These are phyloP conservation scores for Hyphodiscus hymeniophilus DNA, from an alignment of 495 filamentous ascomycete genomes.

Conservation along the genomic window DNA sequence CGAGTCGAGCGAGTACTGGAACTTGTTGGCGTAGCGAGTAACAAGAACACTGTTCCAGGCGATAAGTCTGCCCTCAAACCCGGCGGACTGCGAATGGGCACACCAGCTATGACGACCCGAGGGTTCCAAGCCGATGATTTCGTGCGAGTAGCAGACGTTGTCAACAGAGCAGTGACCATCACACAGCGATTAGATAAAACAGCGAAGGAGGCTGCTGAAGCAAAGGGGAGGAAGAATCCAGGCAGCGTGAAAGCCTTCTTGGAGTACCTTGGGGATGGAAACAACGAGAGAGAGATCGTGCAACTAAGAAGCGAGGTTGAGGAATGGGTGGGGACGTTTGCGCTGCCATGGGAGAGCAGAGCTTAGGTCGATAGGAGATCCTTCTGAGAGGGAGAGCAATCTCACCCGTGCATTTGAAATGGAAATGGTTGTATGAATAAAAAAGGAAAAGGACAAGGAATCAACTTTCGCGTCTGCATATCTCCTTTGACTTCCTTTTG, in stretches of 20 bases:
- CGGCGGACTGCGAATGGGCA: conserved; percentile 84
- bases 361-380: neutral
- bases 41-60: conserved; percentile 98
- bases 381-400: too few relatives aligned
- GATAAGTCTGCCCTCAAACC: conserved; percentile 90
- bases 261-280: conserved; percentile 73
- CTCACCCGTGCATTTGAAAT: too few relatives aligned
- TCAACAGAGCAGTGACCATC: conserved; percentile 84
- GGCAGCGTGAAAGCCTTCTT: conserved; percentile 76
- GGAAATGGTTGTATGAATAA: too few relatives aligned
- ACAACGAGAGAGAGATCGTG: conserved; percentile 77
- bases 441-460: too few relatives aligned
- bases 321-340: conserved; percentile 92
- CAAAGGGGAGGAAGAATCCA: conserved; percentile 72
- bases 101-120: conserved; percentile 94
- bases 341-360: conserved; percentile 62
- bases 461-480: too few relatives aligned
- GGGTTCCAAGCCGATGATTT: conserved; percentile 88
- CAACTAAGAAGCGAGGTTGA: conserved; percentile 82
- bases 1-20: conserved; percentile 93
- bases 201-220: conserved; percentile 65
- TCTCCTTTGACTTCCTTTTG: too few relatives aligned
- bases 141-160: conserved; percentile 79
- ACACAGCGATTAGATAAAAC: conserved; percentile 76
- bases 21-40: conserved; percentile 88